Evolutionary conservation across 768 basidiomycete genomes (phyloP).

Genomic region (Infundibulicybe gibba): DNA sequence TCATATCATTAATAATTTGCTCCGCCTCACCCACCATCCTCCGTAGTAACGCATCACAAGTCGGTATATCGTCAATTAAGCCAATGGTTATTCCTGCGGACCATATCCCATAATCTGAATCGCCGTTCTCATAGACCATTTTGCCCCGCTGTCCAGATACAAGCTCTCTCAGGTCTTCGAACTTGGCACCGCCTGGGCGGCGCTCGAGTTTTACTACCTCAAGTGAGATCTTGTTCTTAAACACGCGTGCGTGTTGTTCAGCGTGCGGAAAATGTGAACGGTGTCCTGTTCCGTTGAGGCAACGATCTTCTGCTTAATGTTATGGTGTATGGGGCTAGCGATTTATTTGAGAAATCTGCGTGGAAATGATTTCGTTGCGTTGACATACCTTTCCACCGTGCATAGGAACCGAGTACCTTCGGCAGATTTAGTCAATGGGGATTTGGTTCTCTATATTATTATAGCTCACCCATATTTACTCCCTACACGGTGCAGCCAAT

Average conservation of each 20-base stretch:
- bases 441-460: background rate
- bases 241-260: conserved; percentile 85
- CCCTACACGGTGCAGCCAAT: conserved; percentile 44
- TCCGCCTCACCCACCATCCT: conserved; percentile 76
- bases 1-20: conserved; percentile 53
- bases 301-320: conserved; percentile 89
- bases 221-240: conserved; percentile 77
- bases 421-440: conserved; percentile 10
- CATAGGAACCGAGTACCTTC: conserved; percentile 86
- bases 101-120: conserved; percentile 89
- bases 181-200: conserved; percentile 81
- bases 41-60: conserved; percentile 66
- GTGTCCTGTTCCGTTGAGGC: conserved; percentile 81
- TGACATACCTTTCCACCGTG: conserved; percentile 70
- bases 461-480: conserved; percentile 68
- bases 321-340: conserved; percentile 75
- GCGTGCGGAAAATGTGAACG: conserved; percentile 85
- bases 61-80: conserved; percentile 80
- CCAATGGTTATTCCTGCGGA: conserved; percentile 61
- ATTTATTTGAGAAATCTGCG: too few relatives aligned
- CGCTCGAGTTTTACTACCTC: conserved; percentile 86
- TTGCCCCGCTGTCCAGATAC: conserved; percentile 70
- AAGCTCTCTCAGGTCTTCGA: conserved; percentile 77
- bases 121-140: conserved; percentile 78
- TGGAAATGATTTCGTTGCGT: too few relatives aligned